Evolutionary conservation across 306 rosid species (phyloP).

Genomic region (Betula pendula): DNA sequence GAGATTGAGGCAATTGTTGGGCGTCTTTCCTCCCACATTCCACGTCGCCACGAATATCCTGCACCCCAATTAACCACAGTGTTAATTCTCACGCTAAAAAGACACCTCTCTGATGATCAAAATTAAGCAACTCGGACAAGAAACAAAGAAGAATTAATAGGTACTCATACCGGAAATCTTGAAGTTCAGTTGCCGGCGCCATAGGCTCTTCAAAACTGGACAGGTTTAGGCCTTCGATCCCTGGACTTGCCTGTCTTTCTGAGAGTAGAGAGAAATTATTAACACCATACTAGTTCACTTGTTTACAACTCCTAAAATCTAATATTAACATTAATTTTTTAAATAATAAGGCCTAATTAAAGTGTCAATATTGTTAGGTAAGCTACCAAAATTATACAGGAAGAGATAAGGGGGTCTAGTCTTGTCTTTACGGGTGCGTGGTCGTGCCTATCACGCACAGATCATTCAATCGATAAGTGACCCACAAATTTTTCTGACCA

Average conservation of each 20-base stretch:
- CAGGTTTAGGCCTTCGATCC: conserved; percentile 72
- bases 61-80: conserved; percentile 13
- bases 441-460: too few relatives aligned
- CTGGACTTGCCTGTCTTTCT: conserved; percentile 65
- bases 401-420: conserved; percentile 22
- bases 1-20: conserved; percentile 68
- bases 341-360: conserved; percentile 27
- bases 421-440: conserved; percentile 33
- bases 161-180: conserved; percentile 61
- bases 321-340: conserved; percentile 8
- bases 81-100: background rate
- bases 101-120: background rate
- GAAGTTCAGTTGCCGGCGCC: conserved; percentile 48
- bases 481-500: conserved; percentile 21
- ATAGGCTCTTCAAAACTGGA: conserved; percentile 57
- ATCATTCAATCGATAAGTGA: conserved; percentile 26
- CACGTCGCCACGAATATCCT: conserved; percentile 89
- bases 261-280: conserved; percentile 29
- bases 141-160: conserved; percentile 8
- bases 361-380: conserved; percentile 57
- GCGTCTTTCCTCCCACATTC: conserved; percentile 94
- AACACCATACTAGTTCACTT: conserved; percentile 5
- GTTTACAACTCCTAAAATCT: conserved; percentile 16
- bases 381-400: conserved; percentile 61
- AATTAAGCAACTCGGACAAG: conserved; percentile 12